Conservation (phyloP, 2,329 filamentous ascomycete genomes). For the Fusarium graminum region DNA sequence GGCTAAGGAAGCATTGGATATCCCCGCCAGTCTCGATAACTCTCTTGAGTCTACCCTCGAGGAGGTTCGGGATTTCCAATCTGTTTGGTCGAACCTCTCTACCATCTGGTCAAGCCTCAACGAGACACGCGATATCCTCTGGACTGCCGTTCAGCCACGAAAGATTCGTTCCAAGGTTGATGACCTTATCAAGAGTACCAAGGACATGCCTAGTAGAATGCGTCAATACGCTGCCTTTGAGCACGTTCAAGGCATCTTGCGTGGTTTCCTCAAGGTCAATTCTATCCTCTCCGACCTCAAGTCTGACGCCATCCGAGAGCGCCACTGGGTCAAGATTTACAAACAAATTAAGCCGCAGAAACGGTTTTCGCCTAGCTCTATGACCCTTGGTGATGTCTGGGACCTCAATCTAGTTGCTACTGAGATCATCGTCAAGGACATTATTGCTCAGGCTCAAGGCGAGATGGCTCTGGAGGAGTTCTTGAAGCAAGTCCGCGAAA, state of each 20-base stretch:
- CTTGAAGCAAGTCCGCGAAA: conserved; percentile 94
- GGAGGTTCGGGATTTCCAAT: conserved; percentile 98
- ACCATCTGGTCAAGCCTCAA: conserved; percentile 98
- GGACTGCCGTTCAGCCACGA: conserved; percentile 94
- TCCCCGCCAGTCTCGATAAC: conserved; percentile 83
- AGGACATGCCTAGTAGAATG: conserved; percentile 99
- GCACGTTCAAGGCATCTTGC: conserved; percentile 92
- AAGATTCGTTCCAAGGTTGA: conserved; percentile 93
- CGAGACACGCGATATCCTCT: conserved; percentile 90
- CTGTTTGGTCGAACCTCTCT: conserved; percentile 94
- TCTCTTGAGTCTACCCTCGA: conserved; percentile 89
- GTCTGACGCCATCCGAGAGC: conserved; percentile 94
- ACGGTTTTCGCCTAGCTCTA: conserved; percentile 91
- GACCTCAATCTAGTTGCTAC: conserved; percentile 91
- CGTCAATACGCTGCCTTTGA: conserved; percentile 99
- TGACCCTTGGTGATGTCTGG: conserved; percentile 99
- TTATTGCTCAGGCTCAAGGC: conserved; percentile 94
- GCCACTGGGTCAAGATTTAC: conserved; percentile 98
- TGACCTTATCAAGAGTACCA: conserved; percentile 95
- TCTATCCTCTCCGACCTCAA: conserved; percentile 89
- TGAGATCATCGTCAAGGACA: conserved; percentile 89
- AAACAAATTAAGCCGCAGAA: conserved; percentile 93
- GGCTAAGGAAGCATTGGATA: conserved; percentile 95
- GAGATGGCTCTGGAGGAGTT: conserved; percentile 99
- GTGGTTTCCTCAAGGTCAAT: conserved; percentile 92